phyloP scores from a whole-genome alignment of 2,329 filamentous ascomycete genomes.

The Sphaceloma murrayae region DNA sequence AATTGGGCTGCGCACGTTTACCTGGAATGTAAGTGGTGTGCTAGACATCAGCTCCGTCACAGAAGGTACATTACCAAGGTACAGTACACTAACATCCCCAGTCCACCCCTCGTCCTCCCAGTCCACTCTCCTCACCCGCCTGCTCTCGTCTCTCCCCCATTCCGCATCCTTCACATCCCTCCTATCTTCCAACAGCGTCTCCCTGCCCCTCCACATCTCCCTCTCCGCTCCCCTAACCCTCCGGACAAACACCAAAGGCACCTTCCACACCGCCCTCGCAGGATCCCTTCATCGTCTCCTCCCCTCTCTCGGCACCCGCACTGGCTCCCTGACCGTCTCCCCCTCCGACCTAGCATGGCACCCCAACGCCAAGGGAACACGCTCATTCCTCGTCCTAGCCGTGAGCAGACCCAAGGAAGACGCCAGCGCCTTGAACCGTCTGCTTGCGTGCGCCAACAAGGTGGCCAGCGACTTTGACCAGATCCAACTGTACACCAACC shows the following conservation, averaged over 20 bases:
- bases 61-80: background rate
- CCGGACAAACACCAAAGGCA: slow-evolving; percentile 58
- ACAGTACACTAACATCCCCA: slow-evolving; percentile 26
- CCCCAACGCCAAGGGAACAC: slow-evolving; percentile 54
- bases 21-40: slow-evolving; percentile 68
- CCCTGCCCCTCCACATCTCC: slow-evolving; percentile 79
- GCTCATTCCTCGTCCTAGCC: slow-evolving; percentile 66
- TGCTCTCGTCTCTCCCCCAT: slow-evolving; percentile 32
- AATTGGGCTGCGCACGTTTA: slow-evolving; percentile 93
- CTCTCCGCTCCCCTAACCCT: slow-evolving; percentile 75
- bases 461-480: slow-evolving; percentile 53
- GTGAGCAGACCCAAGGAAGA: slow-evolving; percentile 3
- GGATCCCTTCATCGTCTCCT: slow-evolving; percentile 32
- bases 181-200: slow-evolving; percentile 64
- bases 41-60: background rate
- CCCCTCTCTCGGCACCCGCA: slow-evolving; percentile 21
- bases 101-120: slow-evolving; percentile 47
- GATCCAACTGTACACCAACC: slow-evolving; percentile 55
- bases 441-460: slow-evolving; percentile 60
- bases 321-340: slow-evolving; percentile 25
- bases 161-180: slow-evolving; percentile 47
- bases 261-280: slow-evolving; percentile 52
- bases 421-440: slow-evolving; percentile 32
- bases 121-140: slow-evolving; percentile 29
- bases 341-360: slow-evolving; percentile 52